Conservation (phyloP, 352 stramenopile species). For the Globisporangium paroecandrum region DNA sequence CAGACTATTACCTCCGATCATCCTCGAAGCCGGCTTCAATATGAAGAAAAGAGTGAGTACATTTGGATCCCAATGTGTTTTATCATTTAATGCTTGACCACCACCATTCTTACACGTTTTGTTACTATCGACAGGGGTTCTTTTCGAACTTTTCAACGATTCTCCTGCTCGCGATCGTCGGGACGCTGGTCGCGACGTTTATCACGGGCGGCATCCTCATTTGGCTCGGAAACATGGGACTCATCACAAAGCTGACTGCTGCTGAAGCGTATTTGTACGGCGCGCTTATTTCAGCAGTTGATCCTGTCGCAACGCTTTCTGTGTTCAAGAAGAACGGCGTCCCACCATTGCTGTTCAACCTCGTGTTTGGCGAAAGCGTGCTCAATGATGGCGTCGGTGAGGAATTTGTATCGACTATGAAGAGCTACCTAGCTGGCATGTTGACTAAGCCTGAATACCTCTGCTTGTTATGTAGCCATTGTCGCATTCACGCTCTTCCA, state of each 20-base stretch:
- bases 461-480: conserved; percentile 46
- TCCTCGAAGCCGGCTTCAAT: conserved; percentile 81
- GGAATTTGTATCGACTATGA: conserved; percentile 26
- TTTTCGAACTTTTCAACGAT: conserved; percentile 89
- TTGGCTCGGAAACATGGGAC: conserved; percentile 59
- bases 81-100: not conserved
- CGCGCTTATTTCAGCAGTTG: conserved; percentile 90
- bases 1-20: conserved; percentile 75
- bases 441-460: not conserved
- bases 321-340: conserved; percentile 92
- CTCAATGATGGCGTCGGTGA: conserved; percentile 93
- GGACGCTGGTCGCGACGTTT: conserved; percentile 78
- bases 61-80: too few species aligned
- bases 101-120: conserved; percentile 8
- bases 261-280: conserved; percentile 91
- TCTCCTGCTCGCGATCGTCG: conserved; percentile 72
- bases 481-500: conserved; percentile 84
- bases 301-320: conserved; percentile 91
- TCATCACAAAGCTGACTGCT: conserved; percentile 80
- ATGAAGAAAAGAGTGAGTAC: conserved; percentile 81
- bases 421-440: not conserved
- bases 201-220: conserved; percentile 75
- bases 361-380: conserved; percentile 95
- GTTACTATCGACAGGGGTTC: conserved; percentile 49
- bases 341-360: conserved; percentile 90